Percentiles rank a stretch among this genome's conserved stretches.
Evolutionary conservation across 768 basidiomycete species (phyloP).

Genomic region (Auriculariales sp.): DNA sequence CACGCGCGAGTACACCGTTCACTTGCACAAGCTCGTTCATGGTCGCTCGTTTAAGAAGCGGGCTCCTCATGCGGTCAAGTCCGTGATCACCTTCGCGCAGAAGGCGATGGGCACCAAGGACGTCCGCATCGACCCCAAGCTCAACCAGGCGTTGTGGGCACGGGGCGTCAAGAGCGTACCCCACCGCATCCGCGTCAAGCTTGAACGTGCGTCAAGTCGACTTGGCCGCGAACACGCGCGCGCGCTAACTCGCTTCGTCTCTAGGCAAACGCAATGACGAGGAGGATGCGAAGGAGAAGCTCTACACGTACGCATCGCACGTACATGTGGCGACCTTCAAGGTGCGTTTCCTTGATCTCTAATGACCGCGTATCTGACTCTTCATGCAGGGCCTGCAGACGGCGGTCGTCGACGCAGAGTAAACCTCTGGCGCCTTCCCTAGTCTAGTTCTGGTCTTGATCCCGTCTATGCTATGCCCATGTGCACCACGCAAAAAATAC

Average conservation of each 20-base stretch:
- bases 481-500: background rate
- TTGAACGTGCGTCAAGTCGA: slow-evolving; percentile 60
- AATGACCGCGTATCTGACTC: slow-evolving; percentile 1
- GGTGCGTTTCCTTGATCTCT: slow-evolving; percentile 29
- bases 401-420: slow-evolving; percentile 68
- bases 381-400: slow-evolving; percentile 66
- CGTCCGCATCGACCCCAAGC: slow-evolving; percentile 85
- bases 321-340: slow-evolving; percentile 74
- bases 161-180: slow-evolving; percentile 91
- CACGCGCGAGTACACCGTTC: slow-evolving; percentile 96
- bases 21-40: slow-evolving; percentile 89
- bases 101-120: slow-evolving; percentile 94
- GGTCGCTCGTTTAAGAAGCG: slow-evolving; percentile 94
- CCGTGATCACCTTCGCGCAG: slow-evolving; percentile 78
- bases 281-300: slow-evolving; percentile 96
- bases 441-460: background rate
- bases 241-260: slow-evolving; percentile 8
- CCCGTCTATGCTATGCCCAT: background rate
- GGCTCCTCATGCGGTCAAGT: slow-evolving; percentile 92
- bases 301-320: slow-evolving; percentile 80
- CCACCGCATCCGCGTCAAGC: slow-evolving; percentile 79
- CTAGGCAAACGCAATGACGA: slow-evolving; percentile 96
- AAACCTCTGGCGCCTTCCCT: slow-evolving; percentile 11
- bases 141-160: slow-evolving; percentile 92
- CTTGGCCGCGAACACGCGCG: background rate